A percentile compares a stretch with the other conserved stretches of the same genome.
phyloP scores from a whole-genome alignment of 2,329 filamentous ascomycete genomes.

The Leptographium procerum region DNA sequence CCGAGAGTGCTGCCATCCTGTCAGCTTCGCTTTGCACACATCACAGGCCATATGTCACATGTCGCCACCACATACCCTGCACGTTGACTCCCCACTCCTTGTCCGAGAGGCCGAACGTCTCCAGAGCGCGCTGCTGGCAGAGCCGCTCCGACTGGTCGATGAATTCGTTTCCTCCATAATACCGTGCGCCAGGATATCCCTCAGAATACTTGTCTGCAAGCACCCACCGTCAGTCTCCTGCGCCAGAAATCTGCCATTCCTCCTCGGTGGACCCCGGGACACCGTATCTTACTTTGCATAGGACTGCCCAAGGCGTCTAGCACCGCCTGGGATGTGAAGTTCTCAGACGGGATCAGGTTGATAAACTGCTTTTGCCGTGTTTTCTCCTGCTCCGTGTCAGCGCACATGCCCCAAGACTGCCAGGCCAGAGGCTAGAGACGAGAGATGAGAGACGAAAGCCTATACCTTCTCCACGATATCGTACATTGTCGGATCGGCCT shows the following conservation, averaged over 20 bases:
- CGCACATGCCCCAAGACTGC: no score
- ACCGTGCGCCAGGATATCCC: constrained; percentile 89
- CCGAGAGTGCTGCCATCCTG: constrained; percentile 58
- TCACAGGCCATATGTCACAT: background rate
- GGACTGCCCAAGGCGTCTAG: constrained; percentile 85
- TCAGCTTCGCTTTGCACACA: background rate
- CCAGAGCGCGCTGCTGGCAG: constrained; percentile 80
- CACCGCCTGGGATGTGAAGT: constrained; percentile 88
- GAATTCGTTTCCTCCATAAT: constrained; percentile 94
- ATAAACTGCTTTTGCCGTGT: constrained; percentile 94
- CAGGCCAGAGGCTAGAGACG: background rate
- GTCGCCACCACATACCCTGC: constrained; percentile 55
- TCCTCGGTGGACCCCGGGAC: background rate
- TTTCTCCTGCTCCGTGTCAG: constrained; percentile 59
- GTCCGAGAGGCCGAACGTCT: constrained; percentile 72
- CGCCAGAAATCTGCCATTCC: background rate
- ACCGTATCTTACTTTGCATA: constrained; percentile 68
- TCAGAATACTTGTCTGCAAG: constrained; percentile 87
- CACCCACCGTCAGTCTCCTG: background rate
- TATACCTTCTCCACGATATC: constrained; percentile 82
- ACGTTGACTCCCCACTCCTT: constrained; percentile 97
- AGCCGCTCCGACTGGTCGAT: constrained; percentile 84
- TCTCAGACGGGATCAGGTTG: constrained; percentile 91
- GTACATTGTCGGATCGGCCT: constrained; percentile 78
- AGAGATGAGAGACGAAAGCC: no score